phyloP scores from a whole-genome alignment of 2,329 filamentous ascomycete species.

The Colletotrichum tropicale region DNA sequence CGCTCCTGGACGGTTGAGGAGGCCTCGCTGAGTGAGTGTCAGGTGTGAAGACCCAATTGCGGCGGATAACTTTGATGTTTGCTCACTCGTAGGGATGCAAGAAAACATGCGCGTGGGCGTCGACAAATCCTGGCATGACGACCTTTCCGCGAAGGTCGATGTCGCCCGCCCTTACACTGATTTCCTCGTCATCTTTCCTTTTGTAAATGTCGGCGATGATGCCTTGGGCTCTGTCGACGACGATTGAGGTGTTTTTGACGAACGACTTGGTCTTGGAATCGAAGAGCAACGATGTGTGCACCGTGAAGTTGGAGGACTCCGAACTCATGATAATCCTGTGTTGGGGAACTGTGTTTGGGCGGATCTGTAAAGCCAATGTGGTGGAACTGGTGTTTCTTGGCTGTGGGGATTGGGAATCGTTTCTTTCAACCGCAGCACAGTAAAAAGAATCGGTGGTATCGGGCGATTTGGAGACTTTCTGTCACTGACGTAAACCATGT shows the following conservation, averaged over 20 bases:
- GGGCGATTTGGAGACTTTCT: not conserved
- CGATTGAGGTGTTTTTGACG: slow-evolving; percentile 44
- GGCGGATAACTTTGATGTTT: not conserved
- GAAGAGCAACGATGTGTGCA: slow-evolving; percentile 54
- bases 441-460: not conserved
- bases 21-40: slow-evolving; percentile 3
- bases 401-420: not conserved
- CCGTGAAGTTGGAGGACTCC: slow-evolving; percentile 21
- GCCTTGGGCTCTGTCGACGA: slow-evolving; percentile 41
- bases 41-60: not conserved
- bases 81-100: slow-evolving; percentile 50
- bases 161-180: slow-evolving; percentile 35
- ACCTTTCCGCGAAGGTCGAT: slow-evolving; percentile 59
- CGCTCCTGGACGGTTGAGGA: slow-evolving; percentile 51
- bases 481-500: not conserved
- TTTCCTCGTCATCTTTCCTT: slow-evolving; percentile 25
- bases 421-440: too few relatives aligned
- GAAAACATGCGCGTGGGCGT: slow-evolving; percentile 62
- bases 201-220: slow-evolving; percentile 40
- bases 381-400: not conserved
- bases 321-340: not conserved
- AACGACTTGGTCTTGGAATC: slow-evolving; percentile 48
- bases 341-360: not conserved
- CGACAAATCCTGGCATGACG: slow-evolving; percentile 57
- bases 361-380: not conserved